Percentiles rank a stretch among this genome's conserved stretches.
These are phyloP conservation scores for Fusarium brachygibbosum DNA, from an alignment of 2,329 filamentous ascomycete species.

Conservation along the genomic window DNA sequence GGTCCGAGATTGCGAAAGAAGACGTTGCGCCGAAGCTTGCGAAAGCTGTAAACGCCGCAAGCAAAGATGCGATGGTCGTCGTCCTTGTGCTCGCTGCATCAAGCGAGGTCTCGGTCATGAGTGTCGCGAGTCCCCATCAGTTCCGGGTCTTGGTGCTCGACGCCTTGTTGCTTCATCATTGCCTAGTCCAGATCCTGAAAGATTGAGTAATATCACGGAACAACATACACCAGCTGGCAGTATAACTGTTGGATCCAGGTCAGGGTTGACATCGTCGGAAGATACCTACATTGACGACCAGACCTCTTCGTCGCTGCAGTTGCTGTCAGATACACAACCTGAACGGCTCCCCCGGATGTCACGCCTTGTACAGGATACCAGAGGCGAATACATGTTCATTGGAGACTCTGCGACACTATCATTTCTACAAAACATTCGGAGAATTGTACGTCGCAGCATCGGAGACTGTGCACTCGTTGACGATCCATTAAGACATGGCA, in stretches of 20 bases:
- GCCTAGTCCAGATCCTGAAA: constrained; percentile 46
- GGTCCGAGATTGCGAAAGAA: constrained; percentile 45
- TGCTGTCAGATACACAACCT: constrained; percentile 45
- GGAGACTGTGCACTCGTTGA: constrained; percentile 53
- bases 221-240: constrained; percentile 32
- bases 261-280: constrained; percentile 22
- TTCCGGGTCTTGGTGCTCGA: neutral
- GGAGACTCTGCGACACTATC: constrained; percentile 55
- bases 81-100: constrained; percentile 45
- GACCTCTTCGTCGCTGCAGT: constrained; percentile 37
- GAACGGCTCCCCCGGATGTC: constrained; percentile 49
- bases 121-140: constrained; percentile 36
- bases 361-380: constrained; percentile 52
- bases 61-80: constrained; percentile 44
- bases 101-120: constrained; percentile 44
- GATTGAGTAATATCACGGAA: constrained; percentile 37
- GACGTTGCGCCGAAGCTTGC: constrained; percentile 47
- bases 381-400: constrained; percentile 54
- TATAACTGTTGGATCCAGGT: constrained; percentile 22
- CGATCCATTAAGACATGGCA: constrained; percentile 52
- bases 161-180: constrained; percentile 46
- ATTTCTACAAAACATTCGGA: constrained; percentile 53
- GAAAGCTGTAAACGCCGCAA: constrained; percentile 47
- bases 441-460: constrained; percentile 50
- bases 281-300: constrained; percentile 23